Evolutionary conservation across 2,329 filamentous ascomycete species (phyloP).

Genomic region (Diaporthe caulivora): DNA sequence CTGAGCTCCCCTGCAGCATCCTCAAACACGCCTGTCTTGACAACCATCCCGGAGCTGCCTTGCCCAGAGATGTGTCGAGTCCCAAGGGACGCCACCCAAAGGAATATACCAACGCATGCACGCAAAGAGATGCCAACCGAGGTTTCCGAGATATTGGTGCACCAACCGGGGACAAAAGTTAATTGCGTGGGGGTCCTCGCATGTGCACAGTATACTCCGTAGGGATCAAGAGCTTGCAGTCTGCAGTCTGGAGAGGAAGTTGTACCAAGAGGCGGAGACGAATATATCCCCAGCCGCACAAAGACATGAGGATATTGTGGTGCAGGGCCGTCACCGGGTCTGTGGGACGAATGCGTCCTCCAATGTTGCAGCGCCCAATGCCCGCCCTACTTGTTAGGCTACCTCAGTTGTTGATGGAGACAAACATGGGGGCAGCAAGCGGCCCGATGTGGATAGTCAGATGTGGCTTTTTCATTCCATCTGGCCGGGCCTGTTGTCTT

Average conservation of each 20-base stretch:
- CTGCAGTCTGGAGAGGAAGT: background rate
- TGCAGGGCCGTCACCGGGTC: background rate
- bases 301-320: background rate
- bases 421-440: background rate
- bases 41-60: background rate
- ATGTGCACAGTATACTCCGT: background rate
- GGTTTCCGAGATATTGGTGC: conserved; percentile 8
- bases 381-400: background rate
- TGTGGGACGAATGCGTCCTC: background rate
- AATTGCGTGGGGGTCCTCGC: background rate
- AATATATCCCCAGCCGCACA: background rate
- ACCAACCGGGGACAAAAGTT: background rate
- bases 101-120: too few relatives aligned
- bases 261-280: background rate
- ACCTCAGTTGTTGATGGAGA: background rate
- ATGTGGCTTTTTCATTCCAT: conserved; percentile 26
- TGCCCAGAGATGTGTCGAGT: conserved; percentile 2
- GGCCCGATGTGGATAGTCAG: conserved; percentile 12
- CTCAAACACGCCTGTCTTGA: conserved; percentile 42
- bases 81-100: background rate
- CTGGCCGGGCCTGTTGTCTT: conserved; percentile 4
- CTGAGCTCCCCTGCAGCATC: conserved; percentile 41
- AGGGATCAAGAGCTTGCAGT: background rate
- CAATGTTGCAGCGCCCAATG: background rate
- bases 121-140: background rate